Conservation (phyloP, 257 asterid species). For the Primulina tabacum region DNA sequence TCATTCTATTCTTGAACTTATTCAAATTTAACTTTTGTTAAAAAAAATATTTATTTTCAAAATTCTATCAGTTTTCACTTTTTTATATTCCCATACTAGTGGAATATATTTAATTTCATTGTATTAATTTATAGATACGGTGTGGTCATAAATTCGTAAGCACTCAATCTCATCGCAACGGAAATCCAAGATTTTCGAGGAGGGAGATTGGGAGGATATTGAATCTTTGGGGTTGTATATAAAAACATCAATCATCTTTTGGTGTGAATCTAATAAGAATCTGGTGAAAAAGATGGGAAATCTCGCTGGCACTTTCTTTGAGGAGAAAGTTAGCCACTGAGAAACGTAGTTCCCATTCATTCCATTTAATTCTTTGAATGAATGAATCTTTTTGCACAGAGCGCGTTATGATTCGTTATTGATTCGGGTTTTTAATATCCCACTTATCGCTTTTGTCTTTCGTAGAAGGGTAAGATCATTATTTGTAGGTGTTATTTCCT, state of each 20-base stretch:
- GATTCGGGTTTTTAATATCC: background rate
- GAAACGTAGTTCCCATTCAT: background rate
- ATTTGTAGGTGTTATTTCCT: background rate
- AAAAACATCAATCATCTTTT: too few relatives aligned
- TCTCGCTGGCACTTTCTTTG: background rate
- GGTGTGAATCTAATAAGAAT: background rate
- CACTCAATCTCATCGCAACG: too few relatives aligned
- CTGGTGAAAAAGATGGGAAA: constrained; percentile 1
- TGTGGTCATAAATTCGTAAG: too few relatives aligned
- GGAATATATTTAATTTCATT: too few relatives aligned
- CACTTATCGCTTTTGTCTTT: background rate
- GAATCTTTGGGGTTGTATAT: background rate
- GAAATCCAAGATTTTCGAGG: background rate
- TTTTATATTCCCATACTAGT: too few relatives aligned
- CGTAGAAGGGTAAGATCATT: background rate
- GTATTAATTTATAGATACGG: too few relatives aligned
- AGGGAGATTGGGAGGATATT: too few relatives aligned
- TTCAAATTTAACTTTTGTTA: too few relatives aligned
- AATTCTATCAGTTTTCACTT: too few relatives aligned
- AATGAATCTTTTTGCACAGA: background rate
- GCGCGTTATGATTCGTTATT: background rate
- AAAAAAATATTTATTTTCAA: too few relatives aligned
- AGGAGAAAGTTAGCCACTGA: background rate
- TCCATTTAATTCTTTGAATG: too few relatives aligned
- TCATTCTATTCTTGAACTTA: too few relatives aligned